Percentiles rank a stretch among this genome's conserved stretches.
phyloP scores from a whole-genome alignment of 1,139 yeast genomes.

The Nakaseomyces sp. region DNA sequence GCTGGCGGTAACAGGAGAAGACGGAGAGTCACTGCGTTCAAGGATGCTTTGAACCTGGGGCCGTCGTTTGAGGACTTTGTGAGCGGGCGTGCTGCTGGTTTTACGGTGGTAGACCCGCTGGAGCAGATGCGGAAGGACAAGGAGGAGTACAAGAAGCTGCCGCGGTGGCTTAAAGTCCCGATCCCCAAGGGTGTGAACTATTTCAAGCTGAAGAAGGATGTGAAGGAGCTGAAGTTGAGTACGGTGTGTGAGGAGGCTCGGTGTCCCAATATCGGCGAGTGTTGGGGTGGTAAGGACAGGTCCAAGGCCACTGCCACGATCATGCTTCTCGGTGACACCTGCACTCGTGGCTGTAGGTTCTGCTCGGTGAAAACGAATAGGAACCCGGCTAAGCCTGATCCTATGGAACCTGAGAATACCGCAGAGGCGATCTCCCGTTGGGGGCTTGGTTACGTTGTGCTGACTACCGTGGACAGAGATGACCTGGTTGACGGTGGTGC shows the following conservation, averaged over 20 bases:
- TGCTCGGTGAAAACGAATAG: constrained; percentile 94
- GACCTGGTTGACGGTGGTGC: constrained; percentile 93
- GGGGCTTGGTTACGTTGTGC: constrained; percentile 97
- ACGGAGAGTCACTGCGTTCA: constrained; percentile 53
- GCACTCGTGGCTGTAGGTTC: constrained; percentile 97
- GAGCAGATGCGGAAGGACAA: constrained; percentile 50
- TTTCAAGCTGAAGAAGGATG: constrained; percentile 73
- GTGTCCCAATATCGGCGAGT: constrained; percentile 97
- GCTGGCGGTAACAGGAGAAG: no score
- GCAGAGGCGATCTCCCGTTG: constrained; percentile 96
- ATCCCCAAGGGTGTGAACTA: constrained; percentile 87
- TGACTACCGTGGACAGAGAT: constrained; percentile 97
- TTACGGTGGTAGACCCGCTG: constrained; percentile 53
- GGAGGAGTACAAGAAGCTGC: constrained; percentile 42
- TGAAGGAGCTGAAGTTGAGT: constrained; percentile 77
- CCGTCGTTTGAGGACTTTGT: constrained; percentile 92
- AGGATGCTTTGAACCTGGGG: constrained; percentile 69
- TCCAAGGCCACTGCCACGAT: constrained; percentile 98
- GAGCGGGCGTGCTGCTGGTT: constrained; percentile 63
- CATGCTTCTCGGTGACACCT: constrained; percentile 96
- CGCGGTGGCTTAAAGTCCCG: constrained; percentile 90
- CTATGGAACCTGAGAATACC: constrained; percentile 94
- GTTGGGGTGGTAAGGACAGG: constrained; percentile 96
- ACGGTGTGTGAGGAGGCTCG: constrained; percentile 98
- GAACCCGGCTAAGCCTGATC: constrained; percentile 81